A percentile compares a stretch with the other conserved stretches of the same genome.
phyloP scores from a whole-genome alignment of 164 flowering plant species.

The Vitis vinifera region DNA sequence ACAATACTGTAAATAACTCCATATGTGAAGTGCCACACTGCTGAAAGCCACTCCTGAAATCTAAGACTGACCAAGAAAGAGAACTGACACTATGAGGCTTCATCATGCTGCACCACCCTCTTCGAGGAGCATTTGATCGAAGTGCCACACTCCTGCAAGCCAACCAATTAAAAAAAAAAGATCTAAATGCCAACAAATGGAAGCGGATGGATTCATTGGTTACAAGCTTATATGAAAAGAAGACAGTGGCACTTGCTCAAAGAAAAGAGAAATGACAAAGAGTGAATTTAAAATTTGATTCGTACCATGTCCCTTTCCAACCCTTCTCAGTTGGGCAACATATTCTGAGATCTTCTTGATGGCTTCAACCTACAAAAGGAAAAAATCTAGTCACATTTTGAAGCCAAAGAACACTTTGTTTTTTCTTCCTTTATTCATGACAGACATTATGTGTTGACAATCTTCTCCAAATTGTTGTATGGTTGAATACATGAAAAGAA shows the following conservation, averaged over 20 bases:
- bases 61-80: too few species aligned
- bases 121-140: conserved; percentile 60
- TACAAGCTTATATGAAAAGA: background rate
- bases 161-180: background rate
- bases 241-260: background rate
- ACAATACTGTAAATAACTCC: background rate
- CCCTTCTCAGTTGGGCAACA: conserved; percentile 37
- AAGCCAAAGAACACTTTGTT: background rate
- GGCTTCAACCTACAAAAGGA: conserved; percentile 28
- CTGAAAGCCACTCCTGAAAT: too few species aligned
- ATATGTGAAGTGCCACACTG: too few species aligned
- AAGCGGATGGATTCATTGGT: background rate
- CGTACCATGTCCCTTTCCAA: conserved; percentile 45
- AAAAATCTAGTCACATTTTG: background rate
- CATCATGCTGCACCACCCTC: conserved; percentile 20
- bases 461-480: background rate
- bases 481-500: background rate
- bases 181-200: background rate
- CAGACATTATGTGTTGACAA: background rate
- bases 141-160: conserved; percentile 72
- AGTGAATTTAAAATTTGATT: background rate
- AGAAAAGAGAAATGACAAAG: background rate
- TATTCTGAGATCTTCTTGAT: conserved; percentile 38
- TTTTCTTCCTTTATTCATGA: background rate
- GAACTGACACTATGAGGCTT: background rate